Evolutionary conservation across 768 basidiomycete genomes (phyloP).

Genomic region (Wakefieldia striispora): DNA sequence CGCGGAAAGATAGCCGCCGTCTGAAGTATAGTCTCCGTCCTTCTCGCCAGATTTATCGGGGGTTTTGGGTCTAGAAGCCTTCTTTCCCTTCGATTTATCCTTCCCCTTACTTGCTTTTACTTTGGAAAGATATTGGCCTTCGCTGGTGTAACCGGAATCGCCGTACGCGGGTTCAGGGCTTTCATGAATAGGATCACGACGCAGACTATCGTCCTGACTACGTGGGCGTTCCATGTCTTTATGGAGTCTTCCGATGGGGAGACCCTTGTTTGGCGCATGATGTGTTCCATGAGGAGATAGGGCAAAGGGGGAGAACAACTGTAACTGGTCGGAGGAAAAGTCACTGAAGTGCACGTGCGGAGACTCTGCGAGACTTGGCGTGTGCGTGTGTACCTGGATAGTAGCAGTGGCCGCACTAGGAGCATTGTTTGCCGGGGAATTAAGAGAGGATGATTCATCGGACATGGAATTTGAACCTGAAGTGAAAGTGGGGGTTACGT

Average conservation of each 20-base stretch:
- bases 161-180: constrained; percentile 14
- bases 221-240: constrained; percentile 13
- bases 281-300: constrained; percentile 8
- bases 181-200: constrained; percentile 5
- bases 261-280: not conserved
- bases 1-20: constrained; percentile 33
- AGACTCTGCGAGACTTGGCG: constrained; percentile 28
- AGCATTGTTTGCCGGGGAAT: constrained; percentile 20
- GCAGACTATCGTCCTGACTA: constrained; percentile 25
- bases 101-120: constrained; percentile 16
- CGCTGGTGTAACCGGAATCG: constrained; percentile 29
- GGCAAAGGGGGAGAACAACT: constrained; percentile 24
- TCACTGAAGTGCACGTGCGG: constrained; percentile 32
- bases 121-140: constrained; percentile 33
- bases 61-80: constrained; percentile 15
- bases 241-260: constrained; percentile 1
- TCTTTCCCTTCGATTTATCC: constrained; percentile 21
- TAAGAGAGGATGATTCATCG: constrained; percentile 39
- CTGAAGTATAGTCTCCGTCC: constrained; percentile 25
- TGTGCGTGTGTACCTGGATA: constrained; percentile 25
- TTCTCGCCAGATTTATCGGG: constrained; percentile 19
- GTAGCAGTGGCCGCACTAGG: constrained; percentile 13
- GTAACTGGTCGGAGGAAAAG: constrained; percentile 30
- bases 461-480: constrained; percentile 42
- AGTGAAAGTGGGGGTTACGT: constrained; percentile 35